Base-by-base conservation (phyloP, 2,329 filamentous ascomycete species). In the Iodosphaeria phyllophila region DNA sequence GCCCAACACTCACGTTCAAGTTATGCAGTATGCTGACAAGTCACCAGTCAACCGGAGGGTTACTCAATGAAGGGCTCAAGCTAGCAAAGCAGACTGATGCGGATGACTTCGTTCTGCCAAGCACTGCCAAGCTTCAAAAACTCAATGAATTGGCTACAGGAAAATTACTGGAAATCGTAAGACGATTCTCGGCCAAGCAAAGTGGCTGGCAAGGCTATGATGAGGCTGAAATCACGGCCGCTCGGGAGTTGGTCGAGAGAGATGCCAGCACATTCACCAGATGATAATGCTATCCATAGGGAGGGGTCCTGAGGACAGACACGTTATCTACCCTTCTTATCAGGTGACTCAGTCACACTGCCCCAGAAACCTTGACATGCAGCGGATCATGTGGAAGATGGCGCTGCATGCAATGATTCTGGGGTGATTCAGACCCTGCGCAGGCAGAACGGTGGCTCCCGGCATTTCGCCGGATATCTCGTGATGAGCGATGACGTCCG, bases 121-220 rank as follows among this genome's bases (percentile, higher is more conserved):
- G 63, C 8, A 42, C 59, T 14, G 52, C 54, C 24, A 74, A 65
- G 1, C 52, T 82, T 7, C 59, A 75, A 43, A 68, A 64, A 37
- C 58, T 91, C 24, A 75, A 80, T 35, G 64, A 78, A 43, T 47
- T 65, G 29, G 77, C 80, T 13, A 86, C 76, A 1, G 56, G 59
- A 29, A 84, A 82, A 48, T 59, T 91, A 9, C 63, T 65, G 1
- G 77, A 86, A 43, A 84, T 89, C 37, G 67, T 84, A 32, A 62
- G 75, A 31, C 63, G 64, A 32, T 58, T 64, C 42, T 51, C 58
- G 18, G 56, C 62, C 24, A 54, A 63, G 29, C 65, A 80, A 46
- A 58, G 58, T 33, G 63, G 65, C 11, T 83, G 76, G 74, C 59
- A 66, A 39, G 79, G 78, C 6, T 86, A 79, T 46, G 67, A 74